Conservation (phyloP, 495 filamentous ascomycete genomes). For the Trichoderma parareesei region DNA sequence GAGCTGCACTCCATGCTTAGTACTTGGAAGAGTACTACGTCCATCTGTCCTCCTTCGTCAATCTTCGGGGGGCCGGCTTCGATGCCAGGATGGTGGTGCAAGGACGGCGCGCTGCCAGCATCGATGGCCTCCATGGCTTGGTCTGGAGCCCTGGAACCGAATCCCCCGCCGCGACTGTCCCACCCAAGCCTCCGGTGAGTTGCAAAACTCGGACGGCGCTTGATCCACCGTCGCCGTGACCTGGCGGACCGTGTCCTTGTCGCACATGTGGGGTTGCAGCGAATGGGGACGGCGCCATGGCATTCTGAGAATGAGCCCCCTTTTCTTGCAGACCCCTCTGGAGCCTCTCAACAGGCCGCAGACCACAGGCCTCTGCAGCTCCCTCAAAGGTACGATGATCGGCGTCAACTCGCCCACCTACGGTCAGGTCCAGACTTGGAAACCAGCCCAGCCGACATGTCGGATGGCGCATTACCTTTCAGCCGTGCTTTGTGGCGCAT, state of each 20-base stretch:
- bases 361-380: background rate
- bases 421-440: background rate
- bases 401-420: constrained; percentile 3
- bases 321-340: background rate
- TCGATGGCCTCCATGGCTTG: background rate
- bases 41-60: background rate
- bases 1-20: background rate
- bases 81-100: background rate
- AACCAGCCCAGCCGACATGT: background rate
- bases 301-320: background rate
- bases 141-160: background rate
- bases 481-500: background rate
- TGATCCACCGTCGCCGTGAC: constrained; percentile 7
- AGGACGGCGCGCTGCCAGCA: background rate
- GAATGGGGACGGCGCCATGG: background rate
- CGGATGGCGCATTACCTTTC: background rate
- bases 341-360: background rate
- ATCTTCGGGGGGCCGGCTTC: background rate
- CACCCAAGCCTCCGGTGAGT: constrained; percentile 3
- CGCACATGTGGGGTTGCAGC: background rate
- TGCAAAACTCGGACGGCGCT: constrained; percentile 7
- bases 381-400: constrained; percentile 1
- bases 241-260: constrained; percentile 7
- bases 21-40: background rate
- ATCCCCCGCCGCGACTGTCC: constrained; percentile 4